Evolutionary conservation across 352 stramenopile species (phyloP).

Genomic region (Phytophthora brassicae): DNA sequence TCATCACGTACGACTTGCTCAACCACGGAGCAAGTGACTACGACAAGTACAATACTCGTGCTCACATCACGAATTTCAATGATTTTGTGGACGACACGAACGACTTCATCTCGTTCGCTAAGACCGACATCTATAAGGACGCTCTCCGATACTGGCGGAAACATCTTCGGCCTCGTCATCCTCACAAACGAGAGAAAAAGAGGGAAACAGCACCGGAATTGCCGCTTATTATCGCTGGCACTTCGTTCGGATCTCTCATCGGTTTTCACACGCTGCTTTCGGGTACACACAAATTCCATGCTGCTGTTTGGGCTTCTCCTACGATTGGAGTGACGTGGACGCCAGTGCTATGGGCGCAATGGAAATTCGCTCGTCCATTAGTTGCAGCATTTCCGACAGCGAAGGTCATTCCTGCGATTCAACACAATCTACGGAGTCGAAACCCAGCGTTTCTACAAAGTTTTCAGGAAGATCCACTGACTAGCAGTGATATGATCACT

Average conservation of each 20-base stretch:
- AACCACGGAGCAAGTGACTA: slow-evolving; percentile 46
- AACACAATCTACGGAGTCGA: slow-evolving; percentile 35
- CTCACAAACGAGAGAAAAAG: slow-evolving; percentile 28
- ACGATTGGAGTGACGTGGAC: slow-evolving; percentile 43
- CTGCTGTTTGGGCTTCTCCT: slow-evolving; percentile 35
- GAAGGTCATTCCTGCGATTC: slow-evolving; percentile 44
- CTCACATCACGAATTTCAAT: slow-evolving; percentile 39
- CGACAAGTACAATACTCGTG: slow-evolving; percentile 35
- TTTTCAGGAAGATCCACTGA: slow-evolving; percentile 44
- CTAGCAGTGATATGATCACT: slow-evolving; percentile 39
- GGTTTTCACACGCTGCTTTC: slow-evolving; percentile 44
- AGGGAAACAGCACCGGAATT: slow-evolving; percentile 21
- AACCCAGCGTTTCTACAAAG: slow-evolving; percentile 38
- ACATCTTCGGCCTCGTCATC: slow-evolving; percentile 31
- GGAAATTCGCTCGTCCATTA: slow-evolving; percentile 34
- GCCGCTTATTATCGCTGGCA: slow-evolving; percentile 43
- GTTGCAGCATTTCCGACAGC: slow-evolving; percentile 33
- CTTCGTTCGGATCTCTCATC: slow-evolving; percentile 42
- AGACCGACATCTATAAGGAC: slow-evolving; percentile 32
- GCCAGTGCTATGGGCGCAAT: slow-evolving; percentile 37
- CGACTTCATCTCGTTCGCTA: slow-evolving; percentile 43
- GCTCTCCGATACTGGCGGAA: slow-evolving; percentile 37
- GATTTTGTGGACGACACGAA: slow-evolving; percentile 52
- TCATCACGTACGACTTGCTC: slow-evolving; percentile 60
- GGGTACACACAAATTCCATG: slow-evolving; percentile 42